phyloP scores from a whole-genome alignment of 176 grass and related monocot species.

The bread wheat (Triticum aestivum) region DNA sequence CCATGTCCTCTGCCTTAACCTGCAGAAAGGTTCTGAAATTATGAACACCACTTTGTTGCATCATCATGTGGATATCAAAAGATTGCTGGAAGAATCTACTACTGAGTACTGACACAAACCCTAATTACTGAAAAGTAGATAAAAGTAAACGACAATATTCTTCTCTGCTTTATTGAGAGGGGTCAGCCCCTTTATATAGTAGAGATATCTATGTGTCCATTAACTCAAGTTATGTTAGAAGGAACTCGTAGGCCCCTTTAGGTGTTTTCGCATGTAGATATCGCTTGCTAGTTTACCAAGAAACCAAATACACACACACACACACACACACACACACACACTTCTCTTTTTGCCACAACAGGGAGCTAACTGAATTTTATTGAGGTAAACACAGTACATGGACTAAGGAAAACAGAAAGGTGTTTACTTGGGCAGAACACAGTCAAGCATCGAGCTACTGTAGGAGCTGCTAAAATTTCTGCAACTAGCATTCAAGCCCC shows the following conservation, averaged over 20 bases:
- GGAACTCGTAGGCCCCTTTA: not conserved
- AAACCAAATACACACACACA: not conserved
- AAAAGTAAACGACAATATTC: too few species aligned
- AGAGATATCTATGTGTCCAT: not conserved
- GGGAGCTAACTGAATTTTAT: not conserved
- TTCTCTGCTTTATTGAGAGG: too few species aligned
- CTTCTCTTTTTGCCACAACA: not conserved
- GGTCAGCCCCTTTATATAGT: too few species aligned
- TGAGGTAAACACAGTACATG: not conserved
- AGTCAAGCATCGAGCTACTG: constrained; percentile 21
- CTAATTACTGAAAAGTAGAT: too few species aligned
- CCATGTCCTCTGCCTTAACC: constrained; percentile 97
- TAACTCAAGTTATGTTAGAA: not conserved
- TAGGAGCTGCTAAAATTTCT: not conserved
- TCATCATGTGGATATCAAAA: constrained; percentile 20
- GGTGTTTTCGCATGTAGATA: not conserved
- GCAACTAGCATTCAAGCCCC: constrained; percentile 13
- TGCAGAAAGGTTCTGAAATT: constrained; percentile 35
- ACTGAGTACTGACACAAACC: too few species aligned
- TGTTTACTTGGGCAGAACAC: not conserved
- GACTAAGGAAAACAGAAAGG: not conserved
- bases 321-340: too few species aligned
- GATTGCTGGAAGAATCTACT: not conserved
- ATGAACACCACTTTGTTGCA: constrained; percentile 29
- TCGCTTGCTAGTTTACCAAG: constrained; percentile 7